Conservation (phyloP, 164 flowering plant species). For the Aristolochia californica region DNA sequence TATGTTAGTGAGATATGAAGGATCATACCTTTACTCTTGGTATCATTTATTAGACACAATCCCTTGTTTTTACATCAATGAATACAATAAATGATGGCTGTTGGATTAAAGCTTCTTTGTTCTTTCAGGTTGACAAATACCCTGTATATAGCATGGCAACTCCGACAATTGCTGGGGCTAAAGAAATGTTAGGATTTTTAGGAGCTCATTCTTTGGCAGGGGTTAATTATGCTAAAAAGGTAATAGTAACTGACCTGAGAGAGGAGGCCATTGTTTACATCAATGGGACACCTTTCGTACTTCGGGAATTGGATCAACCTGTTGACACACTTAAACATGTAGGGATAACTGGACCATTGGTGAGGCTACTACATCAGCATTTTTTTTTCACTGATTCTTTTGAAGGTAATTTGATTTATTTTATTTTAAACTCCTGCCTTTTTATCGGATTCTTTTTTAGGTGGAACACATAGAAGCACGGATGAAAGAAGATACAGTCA, state of each 20-base stretch:
- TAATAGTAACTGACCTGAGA: conserved; percentile 69
- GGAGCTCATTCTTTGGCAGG: conserved; percentile 40
- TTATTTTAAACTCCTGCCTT: neutral
- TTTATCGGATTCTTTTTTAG: conserved; percentile 26
- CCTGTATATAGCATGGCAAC: conserved; percentile 97
- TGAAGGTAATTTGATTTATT: neutral
- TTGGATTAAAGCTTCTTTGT: no score
- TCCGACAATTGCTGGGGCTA: conserved; percentile 83
- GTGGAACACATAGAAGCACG: conserved; percentile 94
- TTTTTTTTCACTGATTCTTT: no score
- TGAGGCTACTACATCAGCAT: conserved; percentile 12
- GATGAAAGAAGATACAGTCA: conserved; percentile 77
- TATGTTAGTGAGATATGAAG: no score
- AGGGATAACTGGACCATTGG: conserved; percentile 88
- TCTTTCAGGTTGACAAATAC: conserved; percentile 68
- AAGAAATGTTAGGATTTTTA: conserved; percentile 69
- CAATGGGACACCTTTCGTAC: conserved; percentile 84
- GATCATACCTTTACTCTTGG: no score
- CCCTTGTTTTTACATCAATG: no score
- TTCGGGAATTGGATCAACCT: conserved; percentile 85
- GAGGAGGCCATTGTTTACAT: conserved; percentile 97
- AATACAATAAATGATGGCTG: no score
- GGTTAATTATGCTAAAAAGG: conserved; percentile 33
- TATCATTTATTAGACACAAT: no score
- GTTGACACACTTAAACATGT: conserved; percentile 94